These are phyloP conservation scores for Eimeria tenella DNA, from an alignment of 169 alveolate species.

Conservation along the genomic window DNA sequence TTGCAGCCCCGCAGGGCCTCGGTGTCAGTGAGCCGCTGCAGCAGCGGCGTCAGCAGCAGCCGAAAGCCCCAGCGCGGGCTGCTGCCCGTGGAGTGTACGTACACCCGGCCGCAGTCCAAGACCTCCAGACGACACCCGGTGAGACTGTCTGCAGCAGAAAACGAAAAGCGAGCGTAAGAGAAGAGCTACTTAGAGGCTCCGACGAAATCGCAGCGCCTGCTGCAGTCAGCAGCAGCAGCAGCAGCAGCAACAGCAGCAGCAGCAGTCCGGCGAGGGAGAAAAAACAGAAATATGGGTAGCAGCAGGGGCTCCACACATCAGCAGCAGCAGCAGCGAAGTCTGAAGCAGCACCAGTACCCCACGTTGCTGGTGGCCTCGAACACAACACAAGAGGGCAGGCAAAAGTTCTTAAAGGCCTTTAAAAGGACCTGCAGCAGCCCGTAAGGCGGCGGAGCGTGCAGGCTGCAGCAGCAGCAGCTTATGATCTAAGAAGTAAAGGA, in stretches of 20 bases:
- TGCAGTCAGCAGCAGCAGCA: neutral
- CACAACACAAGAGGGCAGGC: neutral
- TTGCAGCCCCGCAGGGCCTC: slow-evolving; percentile 63
- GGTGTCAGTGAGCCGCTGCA: slow-evolving; percentile 60
- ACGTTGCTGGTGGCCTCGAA: too few species aligned
- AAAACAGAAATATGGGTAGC: neutral
- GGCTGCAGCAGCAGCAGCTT: slow-evolving; percentile 2
- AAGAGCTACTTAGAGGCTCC: neutral
- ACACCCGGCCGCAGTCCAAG: slow-evolving; percentile 48
- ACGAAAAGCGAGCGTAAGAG: neutral
- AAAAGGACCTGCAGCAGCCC: neutral
- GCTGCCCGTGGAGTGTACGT: slow-evolving; percentile 49
- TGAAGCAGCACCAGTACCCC: neutral
- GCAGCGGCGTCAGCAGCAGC: slow-evolving; percentile 59
- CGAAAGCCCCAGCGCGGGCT: slow-evolving; percentile 75
- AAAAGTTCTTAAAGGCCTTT: neutral
- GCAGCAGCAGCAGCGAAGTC: neutral
- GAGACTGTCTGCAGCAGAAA: neutral
- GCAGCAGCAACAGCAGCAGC: neutral
- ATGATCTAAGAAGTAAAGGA: neutral
- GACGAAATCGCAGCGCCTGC: neutral
- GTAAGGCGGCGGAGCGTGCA: neutral
- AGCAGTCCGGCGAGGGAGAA: neutral
- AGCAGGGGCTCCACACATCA: neutral
- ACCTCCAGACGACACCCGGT: slow-evolving; percentile 54